These are phyloP conservation scores for Ambrosiella xylebori DNA, from an alignment of 2,329 filamentous ascomycete genomes.

Conservation along the genomic window DNA sequence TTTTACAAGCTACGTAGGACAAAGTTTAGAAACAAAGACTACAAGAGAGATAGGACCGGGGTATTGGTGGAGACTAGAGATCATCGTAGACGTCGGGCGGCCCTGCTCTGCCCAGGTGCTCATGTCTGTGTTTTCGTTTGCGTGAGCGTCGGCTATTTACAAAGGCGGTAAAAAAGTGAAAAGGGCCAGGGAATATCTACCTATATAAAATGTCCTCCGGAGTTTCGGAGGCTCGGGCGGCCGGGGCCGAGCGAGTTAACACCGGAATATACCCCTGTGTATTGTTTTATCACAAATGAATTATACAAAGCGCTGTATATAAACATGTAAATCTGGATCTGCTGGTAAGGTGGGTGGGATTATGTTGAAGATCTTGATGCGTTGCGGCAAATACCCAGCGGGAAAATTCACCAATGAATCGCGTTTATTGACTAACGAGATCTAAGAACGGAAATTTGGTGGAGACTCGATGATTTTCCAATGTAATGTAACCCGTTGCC, in stretches of 20 bases:
- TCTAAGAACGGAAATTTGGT: background rate
- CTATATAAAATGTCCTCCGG: background rate
- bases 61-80: no score
- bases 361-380: background rate
- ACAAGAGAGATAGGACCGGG: no score
- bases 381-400: background rate
- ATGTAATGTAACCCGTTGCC: no score
- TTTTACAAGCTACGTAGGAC: no score
- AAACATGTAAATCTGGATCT: background rate
- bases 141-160: no score
- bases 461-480: background rate
- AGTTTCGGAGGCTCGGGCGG: background rate
- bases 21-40: no score
- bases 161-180: no score
- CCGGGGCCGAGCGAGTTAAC: background rate
- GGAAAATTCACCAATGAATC: background rate
- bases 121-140: background rate
- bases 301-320: no score
- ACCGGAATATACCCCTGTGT: background rate
- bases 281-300: background rate
- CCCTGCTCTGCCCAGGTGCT: background rate
- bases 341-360: no score
- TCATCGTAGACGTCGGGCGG: no score
- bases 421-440: background rate
- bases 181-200: background rate